Conservation (phyloP, 495 filamentous ascomycete genomes). For the Aspergillus baeticus region DNA sequence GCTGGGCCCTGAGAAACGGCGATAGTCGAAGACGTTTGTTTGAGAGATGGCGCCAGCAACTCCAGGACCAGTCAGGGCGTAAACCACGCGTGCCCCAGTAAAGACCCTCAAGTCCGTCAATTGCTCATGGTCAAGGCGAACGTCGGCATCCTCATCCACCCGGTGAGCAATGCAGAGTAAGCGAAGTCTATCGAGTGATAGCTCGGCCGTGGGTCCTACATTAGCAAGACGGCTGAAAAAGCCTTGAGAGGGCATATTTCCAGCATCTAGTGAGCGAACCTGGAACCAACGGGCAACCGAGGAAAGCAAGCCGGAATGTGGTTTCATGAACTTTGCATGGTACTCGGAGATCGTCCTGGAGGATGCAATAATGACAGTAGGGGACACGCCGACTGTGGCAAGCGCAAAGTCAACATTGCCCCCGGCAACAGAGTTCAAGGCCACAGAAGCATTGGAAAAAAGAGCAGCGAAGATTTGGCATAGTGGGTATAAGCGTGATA, state of each 20-base stretch:
- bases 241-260: slow-evolving; percentile 57
- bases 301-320: slow-evolving; percentile 50
- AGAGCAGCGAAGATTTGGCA: slow-evolving; percentile 79
- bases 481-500: slow-evolving; percentile 76
- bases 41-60: slow-evolving; percentile 85
- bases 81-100: slow-evolving; percentile 77
- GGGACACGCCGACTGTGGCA: slow-evolving; percentile 69
- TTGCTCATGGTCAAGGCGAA: slow-evolving; percentile 58
- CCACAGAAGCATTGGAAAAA: slow-evolving; percentile 78
- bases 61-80: slow-evolving; percentile 76
- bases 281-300: slow-evolving; percentile 68
- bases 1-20: slow-evolving; percentile 52
- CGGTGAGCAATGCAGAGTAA: slow-evolving; percentile 43
- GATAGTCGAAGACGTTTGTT: slow-evolving; percentile 85
- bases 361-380: slow-evolving; percentile 80
- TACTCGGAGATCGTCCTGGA: slow-evolving; percentile 68
- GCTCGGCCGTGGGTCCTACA: slow-evolving; percentile 61
- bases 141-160: slow-evolving; percentile 29
- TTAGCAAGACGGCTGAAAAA: slow-evolving; percentile 46
- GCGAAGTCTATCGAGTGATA: slow-evolving; percentile 69
- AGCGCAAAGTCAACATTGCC: slow-evolving; percentile 64
- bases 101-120: slow-evolving; percentile 78
- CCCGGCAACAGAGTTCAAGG: slow-evolving; percentile 83
- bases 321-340: slow-evolving; percentile 54
- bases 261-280: slow-evolving; percentile 63